Evolutionary conservation across 148 eudicot species (phyloP), one percentile per base, ranked within the genome.

Genomic region (Salicornia ramosissima): DNA sequence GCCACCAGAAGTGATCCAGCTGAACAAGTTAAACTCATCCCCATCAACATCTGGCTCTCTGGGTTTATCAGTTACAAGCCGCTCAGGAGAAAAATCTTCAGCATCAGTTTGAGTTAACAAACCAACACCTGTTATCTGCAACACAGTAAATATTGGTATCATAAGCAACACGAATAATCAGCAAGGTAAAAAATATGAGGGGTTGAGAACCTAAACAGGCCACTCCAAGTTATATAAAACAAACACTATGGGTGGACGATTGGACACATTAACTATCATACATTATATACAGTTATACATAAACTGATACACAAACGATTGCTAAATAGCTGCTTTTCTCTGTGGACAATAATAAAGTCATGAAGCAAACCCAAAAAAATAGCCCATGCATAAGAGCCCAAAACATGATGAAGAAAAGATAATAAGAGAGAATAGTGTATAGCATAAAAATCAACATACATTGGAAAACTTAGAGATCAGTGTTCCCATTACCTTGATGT

Each of bases 101-200:
- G 83, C 72, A 57, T 80, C 82, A 76, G 84, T 81, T 73, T 84
- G 90, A 63, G 86, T 79, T 83, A 94, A 80, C 86, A 90, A 79
- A 40, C 90, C 95, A 72, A 82, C 83, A 75, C 96, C 88, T 56
- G 89, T 85, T 64, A 93, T 93, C 98, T 93, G 86, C 83, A 36
- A 36, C 40, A 36, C 4, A 3, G 4, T 36, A 36, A 36, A 8
- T 8, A 36, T 36, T 36, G 40, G 8, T 36, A 36, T 36, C 8
- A 36, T 36, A 36, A 36, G 40, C 4, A 30, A 74, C 68, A 69
- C 25, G 24, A 62, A 54, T 28, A 26, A 59, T 25, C 53, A 31
- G 24, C 8, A 64, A 11, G 13, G 13, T n/a, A n/a, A n/a, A n/a
- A n/a, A n/a, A n/a, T n/a, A n/a, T n/a, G n/a, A n/a, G n/a, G n/a